phyloP scores from a whole-genome alignment of 1,139 yeast species.

The Oligophagozyma castellii region DNA sequence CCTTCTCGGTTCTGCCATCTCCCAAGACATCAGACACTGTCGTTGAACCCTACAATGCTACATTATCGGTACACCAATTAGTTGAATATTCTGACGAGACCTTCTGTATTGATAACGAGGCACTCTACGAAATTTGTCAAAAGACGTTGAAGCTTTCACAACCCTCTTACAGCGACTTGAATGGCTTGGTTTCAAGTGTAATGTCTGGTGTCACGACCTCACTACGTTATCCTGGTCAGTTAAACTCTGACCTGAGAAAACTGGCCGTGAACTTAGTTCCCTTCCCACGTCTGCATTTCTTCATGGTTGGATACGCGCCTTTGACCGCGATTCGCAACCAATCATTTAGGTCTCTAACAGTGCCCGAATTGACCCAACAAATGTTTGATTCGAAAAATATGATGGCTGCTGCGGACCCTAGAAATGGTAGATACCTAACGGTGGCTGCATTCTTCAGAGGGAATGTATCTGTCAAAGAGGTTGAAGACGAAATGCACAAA shows the following conservation, averaged over 20 bases:
- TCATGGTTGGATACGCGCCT: conserved; percentile 92
- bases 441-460: conserved; percentile 93
- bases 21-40: conserved; percentile 88
- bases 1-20: conserved; percentile 84
- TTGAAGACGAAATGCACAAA: conserved; percentile 82
- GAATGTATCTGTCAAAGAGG: conserved; percentile 81
- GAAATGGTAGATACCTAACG: conserved; percentile 83
- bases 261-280: conserved; percentile 89
- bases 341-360: conserved; percentile 72
- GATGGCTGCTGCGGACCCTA: conserved; percentile 94
- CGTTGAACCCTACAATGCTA: conserved; percentile 88
- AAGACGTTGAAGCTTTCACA: conserved; percentile 66
- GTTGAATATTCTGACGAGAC: conserved; percentile 86
- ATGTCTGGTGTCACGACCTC: conserved; percentile 88
- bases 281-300: conserved; percentile 88
- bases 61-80: conserved; percentile 82
- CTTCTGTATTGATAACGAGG: conserved; percentile 90
- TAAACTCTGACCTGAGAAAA: conserved; percentile 82
- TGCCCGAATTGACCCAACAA: conserved; percentile 86
- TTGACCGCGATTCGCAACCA: conserved; percentile 67
- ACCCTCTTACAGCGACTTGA: conserved; percentile 68
- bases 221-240: conserved; percentile 86
- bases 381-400: conserved; percentile 82
- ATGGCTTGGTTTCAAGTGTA: conserved; percentile 71
- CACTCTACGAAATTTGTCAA: conserved; percentile 78